Evolutionary conservation across 768 basidiomycete genomes (phyloP), one percentile per base, ranked within the genome.

Genomic region (Trametopsis cervina): DNA sequence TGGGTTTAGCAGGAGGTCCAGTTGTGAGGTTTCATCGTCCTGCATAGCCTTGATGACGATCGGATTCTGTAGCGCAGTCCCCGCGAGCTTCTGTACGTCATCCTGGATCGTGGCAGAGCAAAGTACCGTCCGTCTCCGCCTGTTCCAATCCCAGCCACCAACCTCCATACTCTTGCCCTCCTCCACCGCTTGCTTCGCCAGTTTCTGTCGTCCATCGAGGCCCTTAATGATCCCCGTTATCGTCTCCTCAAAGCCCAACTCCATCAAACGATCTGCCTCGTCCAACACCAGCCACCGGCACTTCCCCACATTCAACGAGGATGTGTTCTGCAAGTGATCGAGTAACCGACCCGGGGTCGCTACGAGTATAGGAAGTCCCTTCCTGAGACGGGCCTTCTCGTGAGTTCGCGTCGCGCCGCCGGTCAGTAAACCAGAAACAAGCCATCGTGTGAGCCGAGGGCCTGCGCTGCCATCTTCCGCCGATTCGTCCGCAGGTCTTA

Each of bases 31-130:
- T 45, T 36, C 54, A 51, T 79, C 77, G 5, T 64, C 66, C 46
- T 81, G 77, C 0, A 77, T 74, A 11, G 84, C 83, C 61, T 90
- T 89, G 66, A 95, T 81, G 64, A 96, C 79, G 41, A 93, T 67
- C 2, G 95, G 94, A 49, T 86, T 73, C 27, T 75, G 69, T 24
- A 98, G 69, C 2, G 90, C 76, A 21, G 79, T 81, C 10, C 93
- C 93, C 0, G 95, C 92, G 23, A 99, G 69, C 58, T 89, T 87
- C 66, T 97, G 89, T 2, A 98, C 95, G 56, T 93, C 92, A 56
- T 95, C 93, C 40, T 86, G 77, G 25, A 98, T 92, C 1, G 96
- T 99, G 4, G 96, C 96, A 10, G 95, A 98, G 71, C 96, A 99
- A 4, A 99, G 77, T 20, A 99, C 73, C 2, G 93, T 95, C 57